Evolutionary conservation across 2,329 filamentous ascomycete species (phyloP), one percentile per base, ranked within the genome.

Genomic region (Aspergillus sp.): DNA sequence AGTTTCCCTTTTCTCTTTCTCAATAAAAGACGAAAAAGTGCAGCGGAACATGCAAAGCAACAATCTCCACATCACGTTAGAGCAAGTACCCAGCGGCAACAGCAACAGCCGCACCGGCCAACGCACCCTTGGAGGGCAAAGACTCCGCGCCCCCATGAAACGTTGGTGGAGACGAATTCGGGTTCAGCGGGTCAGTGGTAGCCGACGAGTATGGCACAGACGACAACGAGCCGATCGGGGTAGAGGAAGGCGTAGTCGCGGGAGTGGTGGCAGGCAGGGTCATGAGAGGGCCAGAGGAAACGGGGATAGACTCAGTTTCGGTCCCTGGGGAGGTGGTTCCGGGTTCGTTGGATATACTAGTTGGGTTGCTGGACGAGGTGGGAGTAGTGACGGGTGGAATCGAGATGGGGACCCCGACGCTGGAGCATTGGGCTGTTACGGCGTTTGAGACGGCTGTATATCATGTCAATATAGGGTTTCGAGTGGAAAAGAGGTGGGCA

Each of bases 371-470:
- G 17, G 22, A 46, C 2, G 64, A 54, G 15, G 63, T 54, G 45
- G 66, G 61, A 22, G n/a, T 15, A n/a, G 19, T 50, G 17, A 76
- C 63, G 7, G 74, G 68, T 13, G 76, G 74, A n/a, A 80, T 53
- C 9, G 68, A 66, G 65, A 80, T 76, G 38, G 77, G 76, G 59
- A 73, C 68, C 55, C 77, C 75, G 23, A 67, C 77, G 19, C 69
- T 62, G 15, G 72, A 74, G 68, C 77, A 80, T 57, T 75, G 63
- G 0, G 64, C 62, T 30, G 73, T 67, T 34, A 79, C 77, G 49
- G 66, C 66, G 62, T 69, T 72, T 61, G 76, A 77, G 56, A 79
- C 76, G 43, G 72, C 77, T 79, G 46, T 46, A 49, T 17, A 9
- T 17, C 2, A 13, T 4, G 51, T 47, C 23, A 49, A 41, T 46